Evolutionary conservation across 495 filamentous ascomycete genomes (phyloP), one percentile per base, ranked within the genome.

Genomic region (Neurospora sp.): DNA sequence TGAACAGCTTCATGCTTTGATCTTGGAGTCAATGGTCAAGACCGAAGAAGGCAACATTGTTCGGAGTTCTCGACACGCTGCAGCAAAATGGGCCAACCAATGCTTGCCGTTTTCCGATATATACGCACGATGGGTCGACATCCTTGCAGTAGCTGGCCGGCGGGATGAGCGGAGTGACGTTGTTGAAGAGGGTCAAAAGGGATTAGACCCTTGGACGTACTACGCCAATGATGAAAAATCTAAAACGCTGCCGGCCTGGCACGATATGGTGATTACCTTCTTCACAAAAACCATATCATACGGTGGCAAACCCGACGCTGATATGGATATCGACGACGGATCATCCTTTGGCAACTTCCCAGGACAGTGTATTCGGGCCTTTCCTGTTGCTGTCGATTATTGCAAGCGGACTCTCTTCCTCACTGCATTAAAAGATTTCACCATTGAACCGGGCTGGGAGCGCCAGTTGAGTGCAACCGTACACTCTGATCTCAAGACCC

Each of bases 11-110:
- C 85, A 83, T 12, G 75, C 78, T 5, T 85, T 94, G 40, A 85
- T 96, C 41, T 78, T 93, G 9, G 83, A 87, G 27, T 89, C 93
- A 73, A 94, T 94, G 90, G 83, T 80, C 69, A 79, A 87, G 54
- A 74, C 86, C 35, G 84, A 88, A 46, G 88, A 87, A 66, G 83
- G 85, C 66, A 80, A 78, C 23, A 78, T 88, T 14, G 85, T 88
- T 9, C 85, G 93, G 72, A 91, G 89, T 71, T 90, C 91, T 70
- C 90, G 93, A 9, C 95, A 93, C 82, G 89, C 92, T 23, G 91
- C 92, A n/a, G 88, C 96, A 5, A 91, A 94, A 35, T 98, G 94
- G 85, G 92, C 94, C 4, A 98, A 98, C 77, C 86, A 92, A n/a
- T 97, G 93, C 77, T 85, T 99, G 12, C 90, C 91, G 3, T 98